Evolutionary conservation across 192 early-diverging fungal species (phyloP), one percentile per base, ranked within the genome.

Genomic region (Powellomyces hirtus): DNA sequence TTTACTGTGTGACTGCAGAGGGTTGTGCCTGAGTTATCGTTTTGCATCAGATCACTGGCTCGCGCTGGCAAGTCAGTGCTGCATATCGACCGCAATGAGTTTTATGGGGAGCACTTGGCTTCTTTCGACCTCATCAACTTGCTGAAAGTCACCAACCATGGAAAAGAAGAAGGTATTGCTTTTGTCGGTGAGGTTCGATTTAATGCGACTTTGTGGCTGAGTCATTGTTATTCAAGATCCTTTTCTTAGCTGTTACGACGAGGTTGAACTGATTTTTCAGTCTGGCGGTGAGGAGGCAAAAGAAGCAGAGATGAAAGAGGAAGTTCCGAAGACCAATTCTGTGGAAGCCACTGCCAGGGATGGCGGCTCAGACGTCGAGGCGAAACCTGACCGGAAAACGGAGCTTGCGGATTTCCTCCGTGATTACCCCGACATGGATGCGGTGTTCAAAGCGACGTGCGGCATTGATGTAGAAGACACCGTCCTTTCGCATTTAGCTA

Each of bases 91-190:
- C 70, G 83, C n/a, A 87, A 89, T 57, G 71, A 77, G 18, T 89
- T 87, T 62, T 97, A 97, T 76, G 94, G 93, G 26, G 91, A 88
- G 3, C 77, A 77, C 59, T 82, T 78, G 66, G 82, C 86, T n/a
- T 75, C 84, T 0, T 78, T 88, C 45, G 75, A 75, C 4, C 76
- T 89, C 26, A 49, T 69, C 8, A 86, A 86, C 33, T 71, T 89
- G 14, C 62, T 83, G 31, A 66, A 58, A 49, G 2, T 49, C 14
- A 24, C n/a, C n/a, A 5, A 14, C n/a, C 26, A 49, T 42, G 40
- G 8, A 42, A 8, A 8, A 42, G 18, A 13, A 42, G 10, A 42
- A 18, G 10, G 40, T 42, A 18, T 42, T 42, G 40, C 18, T 42
- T 18, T 42, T 42, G 40, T 8, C 18, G 10, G 8, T 42, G 18